Evolutionary conservation across 331 rosid genomes (phyloP).

Genomic region (Quercus tomentella): DNA sequence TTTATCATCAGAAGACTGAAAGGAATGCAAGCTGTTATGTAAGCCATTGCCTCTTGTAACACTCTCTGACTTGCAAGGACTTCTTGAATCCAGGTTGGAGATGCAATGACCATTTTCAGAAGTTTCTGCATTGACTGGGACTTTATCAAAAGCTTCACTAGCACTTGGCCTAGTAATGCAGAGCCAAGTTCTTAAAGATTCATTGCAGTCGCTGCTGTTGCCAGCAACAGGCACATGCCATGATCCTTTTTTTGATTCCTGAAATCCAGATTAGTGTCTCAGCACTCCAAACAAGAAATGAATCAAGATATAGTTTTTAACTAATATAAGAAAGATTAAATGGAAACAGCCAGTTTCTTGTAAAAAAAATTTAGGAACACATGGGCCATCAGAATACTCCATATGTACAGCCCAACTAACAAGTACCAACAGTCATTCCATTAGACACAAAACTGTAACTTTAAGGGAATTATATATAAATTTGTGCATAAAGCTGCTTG

Average conservation of each 20-base stretch:
- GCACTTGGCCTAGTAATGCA: constrained; percentile 58
- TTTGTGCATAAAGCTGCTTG: background rate
- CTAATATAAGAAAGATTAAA: background rate
- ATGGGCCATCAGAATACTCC: background rate
- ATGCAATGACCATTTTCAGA: constrained; percentile 17
- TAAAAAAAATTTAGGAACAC: background rate
- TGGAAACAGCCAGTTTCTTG: background rate
- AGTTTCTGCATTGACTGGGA: constrained; percentile 15
- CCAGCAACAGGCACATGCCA: constrained; percentile 76
- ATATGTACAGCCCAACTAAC: background rate
- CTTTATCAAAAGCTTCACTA: constrained; percentile 3
- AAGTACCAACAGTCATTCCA: background rate
- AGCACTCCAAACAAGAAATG: constrained; percentile 1
- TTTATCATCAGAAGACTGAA: constrained; percentile 19
- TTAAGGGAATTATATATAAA: background rate
- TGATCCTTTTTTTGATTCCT: constrained; percentile 80
- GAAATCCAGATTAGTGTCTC: constrained; percentile 20
- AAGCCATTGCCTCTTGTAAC: constrained; percentile 6
- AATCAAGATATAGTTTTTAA: constrained; percentile 2
- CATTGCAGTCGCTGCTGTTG: constrained; percentile 18
- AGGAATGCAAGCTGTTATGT: constrained; percentile 8
- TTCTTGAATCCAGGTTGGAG: background rate
- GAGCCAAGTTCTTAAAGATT: constrained; percentile 60
- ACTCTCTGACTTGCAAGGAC: constrained; percentile 11
- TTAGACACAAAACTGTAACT: too few relatives aligned